Evolutionary conservation across 495 filamentous ascomycete genomes (phyloP).

Genomic region (Xylaria intraflava): DNA sequence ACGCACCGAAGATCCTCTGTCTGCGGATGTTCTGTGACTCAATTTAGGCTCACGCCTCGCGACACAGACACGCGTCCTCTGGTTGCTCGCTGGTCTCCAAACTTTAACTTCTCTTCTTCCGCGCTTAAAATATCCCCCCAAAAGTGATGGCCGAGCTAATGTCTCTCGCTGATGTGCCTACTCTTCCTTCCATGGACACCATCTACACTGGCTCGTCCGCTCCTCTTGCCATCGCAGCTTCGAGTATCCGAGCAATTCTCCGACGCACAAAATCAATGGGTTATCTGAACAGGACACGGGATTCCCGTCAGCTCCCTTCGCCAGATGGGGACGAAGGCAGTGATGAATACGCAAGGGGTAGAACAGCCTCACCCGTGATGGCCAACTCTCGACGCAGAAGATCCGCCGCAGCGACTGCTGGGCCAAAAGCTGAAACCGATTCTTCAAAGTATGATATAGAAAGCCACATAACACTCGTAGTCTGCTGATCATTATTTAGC

Average conservation of each 20-base stretch:
- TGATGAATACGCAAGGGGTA: background rate
- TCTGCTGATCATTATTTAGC: background rate
- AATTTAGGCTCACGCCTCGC: no score
- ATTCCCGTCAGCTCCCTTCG: background rate
- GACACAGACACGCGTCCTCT: no score
- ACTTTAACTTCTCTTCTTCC: background rate
- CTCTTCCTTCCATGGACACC: background rate
- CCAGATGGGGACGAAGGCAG: background rate
- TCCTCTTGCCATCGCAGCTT: background rate
- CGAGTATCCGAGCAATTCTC: background rate
- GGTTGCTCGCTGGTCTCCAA: background rate
- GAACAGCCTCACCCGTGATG: conserved; percentile 11
- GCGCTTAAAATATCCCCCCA: no score
- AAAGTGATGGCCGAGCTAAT: background rate
- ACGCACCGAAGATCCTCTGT: no score
- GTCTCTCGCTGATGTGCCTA: background rate
- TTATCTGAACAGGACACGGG: background rate
- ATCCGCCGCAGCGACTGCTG: background rate
- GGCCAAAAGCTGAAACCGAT: background rate
- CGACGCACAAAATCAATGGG: conserved; percentile 4
- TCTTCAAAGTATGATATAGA: background rate
- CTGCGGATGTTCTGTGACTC: no score
- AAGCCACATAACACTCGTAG: background rate
- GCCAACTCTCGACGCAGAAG: conserved; percentile 12
- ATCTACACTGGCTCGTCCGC: background rate